Percentiles rank a stretch among this genome's conserved stretches.
Conservation (phyloP, 106 monocot species). For the Ottelia alismoides region DNA sequence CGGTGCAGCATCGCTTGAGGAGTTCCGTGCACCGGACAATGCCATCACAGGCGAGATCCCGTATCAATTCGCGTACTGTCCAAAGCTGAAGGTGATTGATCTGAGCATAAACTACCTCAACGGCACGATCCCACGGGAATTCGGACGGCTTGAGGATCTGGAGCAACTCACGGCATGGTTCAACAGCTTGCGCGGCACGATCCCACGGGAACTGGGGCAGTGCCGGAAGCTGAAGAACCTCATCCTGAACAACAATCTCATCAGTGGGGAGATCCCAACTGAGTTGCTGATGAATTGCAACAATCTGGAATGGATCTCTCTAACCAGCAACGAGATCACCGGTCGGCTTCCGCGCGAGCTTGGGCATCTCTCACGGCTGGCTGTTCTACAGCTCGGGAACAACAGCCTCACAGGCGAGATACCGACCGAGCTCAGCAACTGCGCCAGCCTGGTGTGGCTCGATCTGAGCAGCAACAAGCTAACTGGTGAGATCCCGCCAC, state of each 20-base stretch:
- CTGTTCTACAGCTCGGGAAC: constrained; percentile 72
- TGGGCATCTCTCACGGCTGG: constrained; percentile 43
- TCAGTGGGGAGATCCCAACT: constrained; percentile 43
- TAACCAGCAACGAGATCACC: constrained; percentile 49
- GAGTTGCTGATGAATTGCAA: constrained; percentile 41
- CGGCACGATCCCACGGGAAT: constrained; percentile 44
- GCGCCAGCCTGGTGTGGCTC: constrained; percentile 78
- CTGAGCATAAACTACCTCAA: constrained; percentile 57
- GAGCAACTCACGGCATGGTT: constrained; percentile 74
- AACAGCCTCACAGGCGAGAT: constrained; percentile 53
- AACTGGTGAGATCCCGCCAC: constrained; percentile 42
- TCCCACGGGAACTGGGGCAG: constrained; percentile 53
- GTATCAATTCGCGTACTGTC: constrained; percentile 26
- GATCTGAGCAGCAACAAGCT: constrained; percentile 71
- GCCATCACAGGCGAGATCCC: constrained; percentile 44
- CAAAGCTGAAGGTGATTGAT: constrained; percentile 39
- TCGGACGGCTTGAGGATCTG: constrained; percentile 37
- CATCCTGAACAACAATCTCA: constrained; percentile 74
- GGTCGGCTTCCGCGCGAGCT: constrained; percentile 40
- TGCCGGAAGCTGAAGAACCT: constrained; percentile 55
- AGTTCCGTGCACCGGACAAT: constrained; percentile 66
- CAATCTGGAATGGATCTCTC: constrained; percentile 69
- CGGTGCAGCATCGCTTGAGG: constrained; percentile 34
- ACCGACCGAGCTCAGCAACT: constrained; percentile 59
- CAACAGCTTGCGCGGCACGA: constrained; percentile 39